Conservation (phyloP, 2,329 filamentous ascomycete species). For the Ceratocystis albifundus region DNA sequence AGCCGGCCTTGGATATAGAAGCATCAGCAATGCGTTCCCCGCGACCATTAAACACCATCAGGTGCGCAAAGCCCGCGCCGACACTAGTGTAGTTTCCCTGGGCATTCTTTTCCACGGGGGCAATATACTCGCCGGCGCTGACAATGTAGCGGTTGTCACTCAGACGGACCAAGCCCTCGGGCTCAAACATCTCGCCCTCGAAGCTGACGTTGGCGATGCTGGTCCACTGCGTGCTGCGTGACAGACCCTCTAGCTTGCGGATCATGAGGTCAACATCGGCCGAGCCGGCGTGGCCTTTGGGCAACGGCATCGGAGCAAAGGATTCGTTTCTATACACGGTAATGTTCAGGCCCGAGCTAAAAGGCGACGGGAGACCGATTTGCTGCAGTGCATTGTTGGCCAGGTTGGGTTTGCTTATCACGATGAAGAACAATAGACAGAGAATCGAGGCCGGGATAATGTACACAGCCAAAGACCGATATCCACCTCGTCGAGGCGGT, state of each 20-base stretch:
- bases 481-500: constrained; percentile 9
- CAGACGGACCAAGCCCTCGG: constrained; percentile 38
- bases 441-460: constrained; percentile 17
- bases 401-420: constrained; percentile 15
- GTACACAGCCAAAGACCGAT: constrained; percentile 12
- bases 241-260: constrained; percentile 30
- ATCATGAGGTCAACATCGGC: constrained; percentile 32
- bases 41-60: constrained; percentile 36
- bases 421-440: constrained; percentile 16
- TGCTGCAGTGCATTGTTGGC: constrained; percentile 10
- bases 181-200: constrained; percentile 38
- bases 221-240: constrained; percentile 35
- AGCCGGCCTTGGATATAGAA: constrained; percentile 32
- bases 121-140: constrained; percentile 36
- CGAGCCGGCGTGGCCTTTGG: constrained; percentile 29
- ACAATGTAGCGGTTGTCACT: constrained; percentile 36
- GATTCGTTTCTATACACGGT: constrained; percentile 29
- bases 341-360: constrained; percentile 28
- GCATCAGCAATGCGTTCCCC: constrained; percentile 36
- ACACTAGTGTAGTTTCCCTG: constrained; percentile 41
- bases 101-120: constrained; percentile 32
- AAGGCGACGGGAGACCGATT: constrained; percentile 14
- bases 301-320: constrained; percentile 31
- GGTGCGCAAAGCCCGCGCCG: constrained; percentile 36
- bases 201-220: constrained; percentile 34